These are phyloP conservation scores for Metschnikowia kunwiensis DNA, from an alignment of 805 yeast genomes.

Conservation along the genomic window DNA sequence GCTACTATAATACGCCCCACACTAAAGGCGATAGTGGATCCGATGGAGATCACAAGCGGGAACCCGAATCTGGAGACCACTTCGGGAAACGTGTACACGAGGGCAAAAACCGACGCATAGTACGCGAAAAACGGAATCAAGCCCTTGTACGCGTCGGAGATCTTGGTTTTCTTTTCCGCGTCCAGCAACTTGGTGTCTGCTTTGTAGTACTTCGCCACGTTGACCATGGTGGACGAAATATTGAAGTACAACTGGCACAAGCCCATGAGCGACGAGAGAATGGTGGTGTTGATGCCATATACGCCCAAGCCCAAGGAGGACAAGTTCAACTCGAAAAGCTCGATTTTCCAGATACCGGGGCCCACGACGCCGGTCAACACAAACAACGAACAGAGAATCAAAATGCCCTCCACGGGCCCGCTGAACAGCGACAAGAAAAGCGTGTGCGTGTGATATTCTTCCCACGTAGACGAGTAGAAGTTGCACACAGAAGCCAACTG, in stretches of 20 bases:
- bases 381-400: conserved; percentile 56
- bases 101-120: conserved; percentile 45
- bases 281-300: conserved; percentile 37
- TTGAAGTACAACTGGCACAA: conserved; percentile 58
- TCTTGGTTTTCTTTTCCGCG: conserved; percentile 27
- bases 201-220: conserved; percentile 50
- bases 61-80: conserved; percentile 43
- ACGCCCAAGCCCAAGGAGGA: conserved; percentile 27
- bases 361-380: conserved; percentile 67
- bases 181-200: conserved; percentile 21
- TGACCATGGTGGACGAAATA: conserved; percentile 62
- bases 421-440: conserved; percentile 74
- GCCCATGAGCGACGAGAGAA: conserved; percentile 49
- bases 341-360: conserved; percentile 59
- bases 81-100: conserved; percentile 51
- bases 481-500: conserved; percentile 76
- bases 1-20: conserved; percentile 92
- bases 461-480: conserved; percentile 92
- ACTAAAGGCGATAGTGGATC: conserved; percentile 71
- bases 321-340: conserved; percentile 41
- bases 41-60: conserved; percentile 67
- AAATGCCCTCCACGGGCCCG: conserved; percentile 94
- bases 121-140: conserved; percentile 66
- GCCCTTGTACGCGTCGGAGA: conserved; percentile 48
- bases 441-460: conserved; percentile 86